Base-by-base conservation (phyloP, 1,284 basidiomycete species). In the Microbotryum intermedium region DNA sequence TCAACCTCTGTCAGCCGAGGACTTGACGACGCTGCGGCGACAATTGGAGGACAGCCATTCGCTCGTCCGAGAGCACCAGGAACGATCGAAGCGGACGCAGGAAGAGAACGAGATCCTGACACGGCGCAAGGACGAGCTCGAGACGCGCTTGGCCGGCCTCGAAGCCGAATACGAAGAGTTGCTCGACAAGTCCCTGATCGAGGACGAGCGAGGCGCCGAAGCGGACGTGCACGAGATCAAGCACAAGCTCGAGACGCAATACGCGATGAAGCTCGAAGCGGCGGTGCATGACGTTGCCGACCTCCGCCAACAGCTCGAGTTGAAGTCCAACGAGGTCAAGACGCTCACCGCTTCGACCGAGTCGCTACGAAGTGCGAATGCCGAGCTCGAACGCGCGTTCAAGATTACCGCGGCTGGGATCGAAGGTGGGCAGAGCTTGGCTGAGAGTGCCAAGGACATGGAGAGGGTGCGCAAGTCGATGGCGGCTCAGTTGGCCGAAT, bases 351-450 rank as follows among this genome's bases (percentile, higher is more conserved):
- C 85, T 53, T 86, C 88, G 26, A 87, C 97, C 64, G 93, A 98
- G 72, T 88, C 87, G 72, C 82, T 97, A 71, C 93, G 94, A 79
- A 87, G 89, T 71, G 88, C 95, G 67, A 97, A 97, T 72, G 95
- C 98, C 74, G 95, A 98, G 75, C 83, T 98, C 57, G 97, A 98
- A 90, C 90, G 92, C 47, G 91, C 93, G 18, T 93, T 99, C 72
- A 90, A 90, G 53, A 89, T 93, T 57, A 94, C 94, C 28, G 92
- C 93, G 59, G 90, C 92, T 61, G 93, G 93, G 57, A 91, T 94
- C 71, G 90, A 93, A 74, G 92, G 93, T 59, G 91, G 93, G 56
- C 94, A 91, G 81, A 91, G 90, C 75, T 83, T 98, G 50, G 93
- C 91, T 54, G 89, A 94, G 77, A 92, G 90, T 70, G 91, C 93